These are phyloP conservation scores for Vickermania spadyakhi DNA, from an alignment of 208 protist genomes.

Conservation along the genomic window DNA sequence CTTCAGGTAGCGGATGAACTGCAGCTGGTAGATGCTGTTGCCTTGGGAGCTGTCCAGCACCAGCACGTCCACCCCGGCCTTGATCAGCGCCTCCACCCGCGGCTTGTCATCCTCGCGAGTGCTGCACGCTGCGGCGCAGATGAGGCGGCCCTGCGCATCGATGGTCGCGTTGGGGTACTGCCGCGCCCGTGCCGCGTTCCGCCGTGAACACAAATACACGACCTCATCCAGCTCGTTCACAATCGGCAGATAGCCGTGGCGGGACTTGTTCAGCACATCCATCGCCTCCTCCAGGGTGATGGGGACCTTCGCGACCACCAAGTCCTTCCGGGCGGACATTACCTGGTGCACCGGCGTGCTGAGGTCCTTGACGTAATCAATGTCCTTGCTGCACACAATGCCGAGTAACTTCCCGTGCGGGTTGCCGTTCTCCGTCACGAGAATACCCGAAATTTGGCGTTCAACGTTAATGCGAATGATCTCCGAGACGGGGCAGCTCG, in stretches of 20 bases:
- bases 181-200: constrained; percentile 75
- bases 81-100: constrained; percentile 71
- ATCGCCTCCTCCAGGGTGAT: constrained; percentile 93
- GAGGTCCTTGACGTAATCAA: constrained; percentile 94
- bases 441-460: constrained; percentile 94
- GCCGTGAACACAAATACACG: constrained; percentile 85
- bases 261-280: constrained; percentile 89
- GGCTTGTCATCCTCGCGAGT: constrained; percentile 86
- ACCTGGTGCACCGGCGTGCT: constrained; percentile 56
- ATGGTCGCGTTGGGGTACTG: constrained; percentile 77
- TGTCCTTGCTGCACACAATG: constrained; percentile 96
- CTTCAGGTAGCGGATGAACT: constrained; percentile 94
- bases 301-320: constrained; percentile 76
- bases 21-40: constrained; percentile 94
- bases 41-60: constrained; percentile 95
- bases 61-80: constrained; percentile 90
- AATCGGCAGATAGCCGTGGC: constrained; percentile 95
- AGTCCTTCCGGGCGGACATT: constrained; percentile 76
- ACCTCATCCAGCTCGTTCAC: constrained; percentile 90
- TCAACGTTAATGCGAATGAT: constrained; percentile 89
- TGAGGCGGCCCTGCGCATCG: constrained; percentile 63
- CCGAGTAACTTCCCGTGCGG: constrained; percentile 93
- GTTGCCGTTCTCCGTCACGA: constrained; percentile 93
- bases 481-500: constrained; percentile 72
- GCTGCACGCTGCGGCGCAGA: constrained; percentile 88